Conservation (phyloP, 371 early-diverging fungal species). For the Neoconidiobolus thromboides region DNA sequence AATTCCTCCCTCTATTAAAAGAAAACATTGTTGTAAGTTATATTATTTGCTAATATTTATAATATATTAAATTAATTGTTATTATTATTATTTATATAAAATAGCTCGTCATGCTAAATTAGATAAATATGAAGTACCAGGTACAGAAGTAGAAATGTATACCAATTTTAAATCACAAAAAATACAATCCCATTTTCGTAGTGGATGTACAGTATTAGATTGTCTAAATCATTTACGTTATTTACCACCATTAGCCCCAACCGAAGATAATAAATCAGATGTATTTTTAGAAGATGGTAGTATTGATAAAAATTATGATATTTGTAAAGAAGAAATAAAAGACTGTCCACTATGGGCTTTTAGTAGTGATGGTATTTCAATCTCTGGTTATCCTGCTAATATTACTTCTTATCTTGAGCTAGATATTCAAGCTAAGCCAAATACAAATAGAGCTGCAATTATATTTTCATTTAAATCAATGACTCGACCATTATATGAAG, state of each 20-base stretch:
- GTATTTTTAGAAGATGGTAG: neutral
- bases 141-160: neutral
- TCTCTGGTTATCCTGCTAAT: conserved; percentile 2
- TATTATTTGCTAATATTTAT: neutral
- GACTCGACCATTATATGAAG: conserved; percentile 2
- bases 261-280: neutral
- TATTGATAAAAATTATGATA: neutral
- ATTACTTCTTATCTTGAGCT: conserved; percentile 2
- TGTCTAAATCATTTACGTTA: conserved; percentile 3
- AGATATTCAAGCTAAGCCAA: neutral
- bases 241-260: neutral
- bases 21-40: neutral
- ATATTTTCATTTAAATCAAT: neutral
- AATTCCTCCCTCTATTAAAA: neutral
- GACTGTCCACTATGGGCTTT: neutral
- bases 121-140: neutral
- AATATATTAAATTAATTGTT: neutral
- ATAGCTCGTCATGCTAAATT: neutral
- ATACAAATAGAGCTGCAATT: neutral
- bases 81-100: neutral
- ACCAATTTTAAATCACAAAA: neutral
- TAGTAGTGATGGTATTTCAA: neutral
- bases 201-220: neutral
- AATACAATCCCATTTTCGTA: neutral
- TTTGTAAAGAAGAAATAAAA: neutral